Base-by-base conservation (phyloP, 768 basidiomycete species). In the Mycena crocata region DNA sequence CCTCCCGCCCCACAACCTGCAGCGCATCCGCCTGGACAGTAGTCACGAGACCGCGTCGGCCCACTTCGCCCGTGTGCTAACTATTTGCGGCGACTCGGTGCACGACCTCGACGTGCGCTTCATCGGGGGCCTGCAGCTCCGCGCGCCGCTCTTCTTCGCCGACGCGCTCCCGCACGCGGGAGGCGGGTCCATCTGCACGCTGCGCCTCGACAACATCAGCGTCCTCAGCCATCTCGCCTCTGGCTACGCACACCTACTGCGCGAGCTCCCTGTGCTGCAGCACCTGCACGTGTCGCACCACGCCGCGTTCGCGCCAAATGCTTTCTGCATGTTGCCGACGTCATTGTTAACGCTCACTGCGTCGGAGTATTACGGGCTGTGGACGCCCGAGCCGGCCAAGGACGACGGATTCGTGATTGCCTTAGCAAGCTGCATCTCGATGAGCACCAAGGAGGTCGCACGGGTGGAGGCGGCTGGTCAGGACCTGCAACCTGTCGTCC, bases 151-250 rank as follows among this genome's bases (percentile, higher is more conserved):
- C 21, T 76, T 76, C 55, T 35, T 60, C 50, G 8, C 60, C 42
- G 24, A 69, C 44, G 28, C 26, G 34, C 39, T 31, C 62, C 9
- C 37, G 58, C 23, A 39, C 66, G 19, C 35, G 44, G 42, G 67
- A 39, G 44, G 63, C 62, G 21, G 5, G 70, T 37, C 59, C 39
- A 60, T 78, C n/a, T 66, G 64, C 31, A 73, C 62, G 12, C 70
- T 78, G 31, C 72, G 75, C 19, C 66, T 78, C 30, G 74, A 78
- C 54, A 78, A 78, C 45, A 62, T 76, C 58, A 75, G 74, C 44
- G 71, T 78, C 26, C 71, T 75, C 42, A 71, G 64, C 57, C 64
- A 76, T 26, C 57, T 72, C 35, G 50, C 68, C 34, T 75, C 70
- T 9, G 72, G 69, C 35, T 76, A 73, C 56, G 68, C 71, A 9